These are phyloP conservation scores for Hirschioporus abietinus DNA, from an alignment of 768 basidiomycete genomes.

Conservation along the genomic window DNA sequence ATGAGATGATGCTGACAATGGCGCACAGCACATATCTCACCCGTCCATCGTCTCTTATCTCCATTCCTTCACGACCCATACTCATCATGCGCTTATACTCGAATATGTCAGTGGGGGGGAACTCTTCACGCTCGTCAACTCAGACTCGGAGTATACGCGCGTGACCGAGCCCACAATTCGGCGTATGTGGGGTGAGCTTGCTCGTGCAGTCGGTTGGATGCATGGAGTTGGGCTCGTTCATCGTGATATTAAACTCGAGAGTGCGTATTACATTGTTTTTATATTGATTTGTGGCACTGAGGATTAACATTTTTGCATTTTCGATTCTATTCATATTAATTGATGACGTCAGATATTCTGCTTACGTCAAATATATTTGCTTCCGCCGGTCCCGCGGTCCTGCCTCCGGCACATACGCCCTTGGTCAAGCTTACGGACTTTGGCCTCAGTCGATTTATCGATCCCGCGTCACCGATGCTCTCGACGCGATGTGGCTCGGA, in stretches of 20 bases:
- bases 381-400: conserved; percentile 26
- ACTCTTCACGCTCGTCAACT: conserved; percentile 69
- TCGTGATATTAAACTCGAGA: conserved; percentile 79
- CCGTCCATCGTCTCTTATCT: conserved; percentile 73
- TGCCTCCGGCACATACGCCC: conserved; percentile 38
- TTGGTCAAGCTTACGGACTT: conserved; percentile 86
- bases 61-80: conserved; percentile 61
- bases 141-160: conserved; percentile 26
- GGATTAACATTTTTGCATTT: neutral
- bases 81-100: conserved; percentile 74
- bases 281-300: neutral
- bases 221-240: conserved; percentile 83
- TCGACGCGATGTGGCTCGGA: conserved; percentile 84
- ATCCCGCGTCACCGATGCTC: conserved; percentile 54
- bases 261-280: conserved; percentile 26
- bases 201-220: conserved; percentile 80
- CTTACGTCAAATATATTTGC: conserved; percentile 47
- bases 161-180: conserved; percentile 47
- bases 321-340: neutral
- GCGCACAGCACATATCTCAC: conserved; percentile 65
- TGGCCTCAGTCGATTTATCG: conserved; percentile 81
- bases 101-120: conserved; percentile 78
- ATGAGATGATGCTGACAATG: conserved; percentile 8
- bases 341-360: conserved; percentile 54
- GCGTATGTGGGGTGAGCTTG: conserved; percentile 73